Evolutionary conservation across 805 yeast species (phyloP), one percentile per base, ranked within the genome.

Genomic region (Wickerhamomyces strasburgensis): DNA sequence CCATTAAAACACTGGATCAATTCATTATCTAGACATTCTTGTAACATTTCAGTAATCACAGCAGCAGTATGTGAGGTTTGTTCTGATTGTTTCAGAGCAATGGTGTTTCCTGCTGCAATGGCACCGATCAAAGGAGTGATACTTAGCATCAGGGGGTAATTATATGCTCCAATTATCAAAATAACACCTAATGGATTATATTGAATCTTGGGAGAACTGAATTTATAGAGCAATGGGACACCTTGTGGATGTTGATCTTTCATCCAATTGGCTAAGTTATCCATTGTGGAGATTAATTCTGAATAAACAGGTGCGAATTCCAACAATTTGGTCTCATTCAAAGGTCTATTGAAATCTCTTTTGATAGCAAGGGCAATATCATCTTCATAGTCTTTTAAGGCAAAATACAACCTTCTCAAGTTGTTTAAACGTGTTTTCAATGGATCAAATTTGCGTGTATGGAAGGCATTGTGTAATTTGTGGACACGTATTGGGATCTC

Each of bases 51-150:
- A n/a, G 81, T 68, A 26, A 89, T 52, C n/a, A 72, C 66, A 15
- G 54, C 49, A 3, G 87, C 65, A 33, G 80, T 73, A 44, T 71
- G 61, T 0, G 93, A 90, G 3, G 81, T 75, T 38, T 70, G 55
- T 58, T 90, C 97, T 75, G 31, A 60, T 50, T 45, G 64, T 51
- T 47, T 68, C 45, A 39, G 54, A 51, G 42, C 75, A 19, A 84
- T 90, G 13, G 80, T 67, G 57, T 89, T 88, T 10, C 97, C 97
- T 15, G 81, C 84, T 2, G 95, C 86, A 46, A 90, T 62, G 2
- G 96, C 96, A 15, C 86, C 85, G 27, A 78, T 68, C 17, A 88
- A 53, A 0, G 96, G 87, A 23, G 72, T 65, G 9, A 87, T 41
- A 0, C 84, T 51, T 41, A 90, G 63, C 19, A 72, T 42, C 30